Evolutionary conservation across 129 eudicot species (phyloP), one percentile per base, ranked within the genome.

Genomic region (Ambrosia artemisiifolia): DNA sequence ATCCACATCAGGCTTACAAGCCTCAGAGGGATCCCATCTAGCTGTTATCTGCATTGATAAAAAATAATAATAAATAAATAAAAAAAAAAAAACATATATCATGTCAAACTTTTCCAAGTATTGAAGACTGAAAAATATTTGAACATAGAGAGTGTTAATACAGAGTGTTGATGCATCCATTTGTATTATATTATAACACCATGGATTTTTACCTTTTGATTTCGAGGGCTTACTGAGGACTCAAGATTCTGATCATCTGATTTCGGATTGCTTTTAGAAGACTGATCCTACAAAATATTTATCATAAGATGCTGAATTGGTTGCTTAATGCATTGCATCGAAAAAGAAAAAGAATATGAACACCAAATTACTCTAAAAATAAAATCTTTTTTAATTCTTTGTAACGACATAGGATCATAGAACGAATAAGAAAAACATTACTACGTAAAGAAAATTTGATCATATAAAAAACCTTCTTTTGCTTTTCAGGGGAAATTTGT

Each of bases 21-120:
- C 73, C 59, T 84, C 88, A 19, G 71, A 72, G 20, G 93, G 93
- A 73, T 75, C 79, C 96, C 96, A 89, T 78, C 86, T 89, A 71
- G 96, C 93, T 48, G 82, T 63, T 57, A 82, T 77, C 96, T 89
- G 80, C 63, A 65, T 65, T 49, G 12, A 11, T 19, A 51, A 40
- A 65, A n/a, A n/a, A n/a, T n/a, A n/a, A n/a, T n/a, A n/a, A n/a
- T n/a, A n/a, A n/a, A n/a, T n/a, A n/a, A n/a, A n/a, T n/a, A n/a
- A n/a, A n/a, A n/a, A n/a, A n/a, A n/a, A n/a, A 60, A 5, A 46
- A 70, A 0, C 28, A 57, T 8, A 71, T 43, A 53, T 17, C 38
- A 50, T 24, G 50, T 68, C 19, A 32, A 8, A 49, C 36, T 6
- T 28, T 1, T 59, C 16, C 13, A 66, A 34, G 54, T 48, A 47